Evolutionary conservation across 805 yeast genomes (phyloP), one percentile per base, ranked within the genome.

Genomic region (Saccharomycopsis sp.): DNA sequence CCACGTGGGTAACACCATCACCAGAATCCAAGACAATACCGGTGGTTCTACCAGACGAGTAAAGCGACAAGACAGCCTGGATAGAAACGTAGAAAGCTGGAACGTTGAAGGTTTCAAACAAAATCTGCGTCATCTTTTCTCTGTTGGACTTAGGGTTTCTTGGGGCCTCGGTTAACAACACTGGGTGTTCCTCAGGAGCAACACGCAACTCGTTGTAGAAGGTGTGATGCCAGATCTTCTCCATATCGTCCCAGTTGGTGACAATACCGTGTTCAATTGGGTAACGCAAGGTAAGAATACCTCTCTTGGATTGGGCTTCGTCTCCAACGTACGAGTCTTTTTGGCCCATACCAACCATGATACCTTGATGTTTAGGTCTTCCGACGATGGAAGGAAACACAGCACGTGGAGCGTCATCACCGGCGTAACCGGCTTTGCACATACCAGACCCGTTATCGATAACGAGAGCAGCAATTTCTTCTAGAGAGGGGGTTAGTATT

Each of bases 361-460:
- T 92, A 86, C 98, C 98, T 79, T 94, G 98, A 78, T 94, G 99
- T 86, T 97, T 92, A 83, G 99, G 98, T 83, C 99, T 94, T 82
- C 99, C 99, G 67, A 93, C 99, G 73, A 94, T 93, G 64, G 98
- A 94, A 74, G 99, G 99, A 93, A 94, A 94, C 70, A 94, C 99
- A 72, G 99, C 98, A 79, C 97, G 89, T 75, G 99, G 99, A 67
- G 98, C 98, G 82, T 94, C 99, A 75, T 94, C 98, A 83, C 99
- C 99, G 85, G 99, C 98, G 77, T 92, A 94, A 80, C 99, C 99
- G 93, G 99, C 99, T 78, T 94, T 94, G 87, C 99, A 94, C 98
- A 94, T 94, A 85, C 99, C 99, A 75, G 99, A 94, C 83, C 99
- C 99, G 82, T 93, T 93, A 78, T 93, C 99, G 81, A 93, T 93